Percentiles rank a stretch among this genome's conserved stretches.
These are phyloP conservation scores for Lactuca saligna DNA, from an alignment of 129 eudicot species.

Conservation along the genomic window DNA sequence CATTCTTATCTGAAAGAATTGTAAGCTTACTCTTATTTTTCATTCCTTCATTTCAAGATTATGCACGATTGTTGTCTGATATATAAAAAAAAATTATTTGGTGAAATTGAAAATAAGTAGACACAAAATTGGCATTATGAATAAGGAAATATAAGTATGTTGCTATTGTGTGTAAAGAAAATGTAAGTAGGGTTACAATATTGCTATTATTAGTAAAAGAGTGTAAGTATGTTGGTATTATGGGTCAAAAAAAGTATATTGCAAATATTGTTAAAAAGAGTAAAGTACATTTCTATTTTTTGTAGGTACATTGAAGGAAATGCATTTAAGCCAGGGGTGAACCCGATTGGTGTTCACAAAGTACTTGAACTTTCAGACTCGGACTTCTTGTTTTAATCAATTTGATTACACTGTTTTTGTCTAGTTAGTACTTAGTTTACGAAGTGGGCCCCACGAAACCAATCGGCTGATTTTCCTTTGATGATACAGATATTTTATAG, in stretches of 20 bases:
- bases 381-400: conserved; percentile 59
- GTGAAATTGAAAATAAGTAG: not conserved
- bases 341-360: conserved; percentile 85
- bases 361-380: conserved; percentile 91
- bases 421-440: conserved; percentile 17
- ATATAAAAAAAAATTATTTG: not conserved
- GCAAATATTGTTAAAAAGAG: no score
- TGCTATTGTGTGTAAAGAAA: no score
- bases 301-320: conserved; percentile 95
- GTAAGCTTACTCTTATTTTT: conserved; percentile 46
- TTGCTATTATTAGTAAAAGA: no score
- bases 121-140: no score
- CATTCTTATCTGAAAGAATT: conserved; percentile 88
- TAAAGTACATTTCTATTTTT: no score
- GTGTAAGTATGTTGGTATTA: no score
- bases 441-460: conserved; percentile 16
- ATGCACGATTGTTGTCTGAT: not conserved
- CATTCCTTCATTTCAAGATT: not conserved
- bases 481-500: conserved; percentile 8
- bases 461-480: not conserved
- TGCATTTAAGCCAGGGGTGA: conserved; percentile 82
- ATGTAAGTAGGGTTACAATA: no score
- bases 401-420: not conserved
- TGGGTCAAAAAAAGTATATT: no score
- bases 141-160: no score